Conservation (phyloP, 139 green algal genomes). For the Chlamydomonas incerta region DNA sequence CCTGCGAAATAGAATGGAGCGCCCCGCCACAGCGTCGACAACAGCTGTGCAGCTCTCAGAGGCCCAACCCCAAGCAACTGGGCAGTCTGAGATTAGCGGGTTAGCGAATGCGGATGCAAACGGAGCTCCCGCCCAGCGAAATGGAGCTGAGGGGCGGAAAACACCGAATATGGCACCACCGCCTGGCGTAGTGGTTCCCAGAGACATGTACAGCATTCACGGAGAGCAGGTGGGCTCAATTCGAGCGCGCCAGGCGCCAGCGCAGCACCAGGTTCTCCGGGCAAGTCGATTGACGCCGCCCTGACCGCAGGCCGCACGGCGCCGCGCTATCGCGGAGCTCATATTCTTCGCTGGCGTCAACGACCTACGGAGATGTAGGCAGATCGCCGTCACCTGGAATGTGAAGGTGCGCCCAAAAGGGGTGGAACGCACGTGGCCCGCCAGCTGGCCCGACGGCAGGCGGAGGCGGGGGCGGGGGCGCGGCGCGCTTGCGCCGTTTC, state of each 20-base stretch:
- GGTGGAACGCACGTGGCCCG: neutral
- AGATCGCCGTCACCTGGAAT: conserved; percentile 63
- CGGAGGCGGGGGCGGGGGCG: too few species aligned
- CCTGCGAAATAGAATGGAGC: too few species aligned
- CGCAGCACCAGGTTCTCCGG: neutral
- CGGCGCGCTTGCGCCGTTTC: too few species aligned
- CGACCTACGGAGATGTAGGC: conserved; percentile 78
- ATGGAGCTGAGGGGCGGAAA: too few species aligned
- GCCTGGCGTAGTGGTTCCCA: neutral
- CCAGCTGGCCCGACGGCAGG: too few species aligned
- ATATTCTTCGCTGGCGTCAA: conserved; percentile 91
- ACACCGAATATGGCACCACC: too few species aligned
- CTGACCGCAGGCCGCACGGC: conserved; percentile 73
- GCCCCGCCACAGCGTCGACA: neutral
- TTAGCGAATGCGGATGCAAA: neutral
- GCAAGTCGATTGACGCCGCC: too few species aligned
- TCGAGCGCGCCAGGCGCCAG: neutral
- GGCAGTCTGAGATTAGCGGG: neutral
- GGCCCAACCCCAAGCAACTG: neutral
- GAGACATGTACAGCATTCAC: conserved; percentile 65
- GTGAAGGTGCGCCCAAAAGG: conserved; percentile 20
- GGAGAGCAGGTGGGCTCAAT: conserved; percentile 52
- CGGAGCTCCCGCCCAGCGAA: too few species aligned
- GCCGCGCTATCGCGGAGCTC: conserved; percentile 88
- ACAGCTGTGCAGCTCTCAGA: conserved; percentile 12